phyloP scores from a whole-genome alignment of 441 rosid genomes.

The Erodium texanum region DNA sequence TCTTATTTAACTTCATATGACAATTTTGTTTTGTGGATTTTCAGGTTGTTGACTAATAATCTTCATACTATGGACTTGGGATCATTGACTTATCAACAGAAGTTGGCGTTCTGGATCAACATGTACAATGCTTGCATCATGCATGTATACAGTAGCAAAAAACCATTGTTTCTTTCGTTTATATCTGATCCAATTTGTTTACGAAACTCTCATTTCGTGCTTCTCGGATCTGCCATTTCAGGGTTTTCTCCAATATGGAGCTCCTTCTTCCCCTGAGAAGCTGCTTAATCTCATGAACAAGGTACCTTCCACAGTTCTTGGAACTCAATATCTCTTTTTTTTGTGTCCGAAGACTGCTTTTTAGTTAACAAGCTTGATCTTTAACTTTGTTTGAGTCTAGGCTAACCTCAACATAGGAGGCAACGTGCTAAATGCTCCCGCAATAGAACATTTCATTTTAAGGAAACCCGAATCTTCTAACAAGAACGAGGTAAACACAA shows the following conservation, averaged over 20 bases:
- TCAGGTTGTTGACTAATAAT: slow-evolving; percentile 65
- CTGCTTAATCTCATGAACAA: slow-evolving; percentile 50
- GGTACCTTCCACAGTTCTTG: slow-evolving; percentile 29
- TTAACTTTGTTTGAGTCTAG: slow-evolving; percentile 24
- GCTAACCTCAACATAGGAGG: slow-evolving; percentile 84
- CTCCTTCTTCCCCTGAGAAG: slow-evolving; percentile 67
- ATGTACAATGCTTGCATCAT: slow-evolving; percentile 92
- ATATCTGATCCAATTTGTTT: neutral
- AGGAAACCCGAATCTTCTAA: slow-evolving; percentile 45
- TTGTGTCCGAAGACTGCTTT: neutral
- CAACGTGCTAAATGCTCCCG: slow-evolving; percentile 62
- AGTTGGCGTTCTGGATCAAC: slow-evolving; percentile 96
- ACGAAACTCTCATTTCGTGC: neutral
- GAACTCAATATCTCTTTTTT: too few relatives aligned
- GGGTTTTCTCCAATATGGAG: slow-evolving; percentile 89
- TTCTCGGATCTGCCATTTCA: slow-evolving; percentile 19
- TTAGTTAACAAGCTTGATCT: neutral
- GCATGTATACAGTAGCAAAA: slow-evolving; percentile 53
- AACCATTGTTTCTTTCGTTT: slow-evolving; percentile 6
- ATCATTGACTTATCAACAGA: slow-evolving; percentile 59
- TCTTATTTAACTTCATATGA: neutral
- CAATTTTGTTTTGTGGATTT: slow-evolving; percentile 6
- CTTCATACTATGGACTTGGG: slow-evolving; percentile 60
- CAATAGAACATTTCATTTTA: slow-evolving; percentile 69
- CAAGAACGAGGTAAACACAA: slow-evolving; percentile 34